phyloP scores from a whole-genome alignment of 2,329 filamentous ascomycete species.

The Fusarium scirpi region DNA sequence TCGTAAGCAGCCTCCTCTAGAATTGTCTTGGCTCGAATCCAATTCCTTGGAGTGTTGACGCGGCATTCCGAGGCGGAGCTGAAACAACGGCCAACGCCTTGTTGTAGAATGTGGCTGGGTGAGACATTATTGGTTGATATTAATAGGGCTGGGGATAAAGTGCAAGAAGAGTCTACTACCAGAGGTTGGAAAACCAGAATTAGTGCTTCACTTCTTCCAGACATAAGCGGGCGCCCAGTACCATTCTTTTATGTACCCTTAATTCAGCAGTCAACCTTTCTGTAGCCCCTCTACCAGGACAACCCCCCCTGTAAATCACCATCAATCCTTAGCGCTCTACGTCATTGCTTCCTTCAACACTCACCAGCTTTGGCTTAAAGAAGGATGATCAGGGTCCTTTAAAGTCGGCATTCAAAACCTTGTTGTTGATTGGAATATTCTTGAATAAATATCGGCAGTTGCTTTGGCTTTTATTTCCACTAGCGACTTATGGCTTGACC shows the following conservation, averaged over 20 bases:
- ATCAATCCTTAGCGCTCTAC: conserved; percentile 22
- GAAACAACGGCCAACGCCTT: conserved; percentile 47
- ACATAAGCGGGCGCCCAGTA: too few species aligned
- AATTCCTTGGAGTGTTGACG: conserved; percentile 45
- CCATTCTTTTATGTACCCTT: neutral
- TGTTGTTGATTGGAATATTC: neutral
- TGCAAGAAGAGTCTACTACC: neutral
- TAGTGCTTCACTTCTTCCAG: neutral
- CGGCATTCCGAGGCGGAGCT: conserved; percentile 48
- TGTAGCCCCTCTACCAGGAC: neutral
- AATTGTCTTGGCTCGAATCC: conserved; percentile 36
- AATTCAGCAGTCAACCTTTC: neutral
- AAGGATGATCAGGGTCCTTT: neutral
- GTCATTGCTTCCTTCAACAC: conserved; percentile 30
- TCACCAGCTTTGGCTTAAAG: neutral
- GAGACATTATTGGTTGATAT: conserved; percentile 39
- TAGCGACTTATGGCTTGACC: neutral
- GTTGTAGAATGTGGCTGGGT: conserved; percentile 43
- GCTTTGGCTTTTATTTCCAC: neutral
- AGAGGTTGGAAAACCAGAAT: neutral
- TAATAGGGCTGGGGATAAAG: conserved; percentile 38
- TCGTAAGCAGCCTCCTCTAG: conserved; percentile 40
- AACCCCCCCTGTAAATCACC: conserved; percentile 36
- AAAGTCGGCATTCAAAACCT: neutral
- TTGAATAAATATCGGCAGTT: neutral